phyloP scores from a whole-genome alignment of 345 rosid species.

The Brassica cretica region DNA sequence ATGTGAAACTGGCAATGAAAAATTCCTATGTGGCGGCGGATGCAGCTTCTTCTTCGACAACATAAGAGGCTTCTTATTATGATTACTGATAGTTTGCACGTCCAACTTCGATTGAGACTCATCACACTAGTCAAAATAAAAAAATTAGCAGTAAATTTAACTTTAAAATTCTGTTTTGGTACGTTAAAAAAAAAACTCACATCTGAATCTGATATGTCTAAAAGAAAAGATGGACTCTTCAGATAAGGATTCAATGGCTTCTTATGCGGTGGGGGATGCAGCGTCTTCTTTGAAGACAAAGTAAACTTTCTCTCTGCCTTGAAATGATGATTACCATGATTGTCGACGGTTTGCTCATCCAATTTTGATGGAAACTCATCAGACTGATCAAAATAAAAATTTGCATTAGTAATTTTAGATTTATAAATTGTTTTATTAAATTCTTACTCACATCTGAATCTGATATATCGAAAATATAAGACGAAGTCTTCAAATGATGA shows the following conservation, averaged over 20 bases:
- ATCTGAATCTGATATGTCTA: background rate
- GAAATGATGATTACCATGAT: background rate
- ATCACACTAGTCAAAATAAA: background rate
- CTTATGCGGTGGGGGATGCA: background rate
- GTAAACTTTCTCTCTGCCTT: background rate
- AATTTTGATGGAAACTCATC: background rate
- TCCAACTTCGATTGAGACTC: background rate
- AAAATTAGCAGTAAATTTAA: background rate
- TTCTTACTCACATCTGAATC: background rate
- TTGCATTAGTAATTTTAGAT: background rate
- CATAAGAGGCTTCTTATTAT: background rate
- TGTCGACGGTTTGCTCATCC: background rate
- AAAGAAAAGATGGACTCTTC: background rate
- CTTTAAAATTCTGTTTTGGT: background rate
- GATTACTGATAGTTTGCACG: background rate
- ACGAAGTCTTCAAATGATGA: background rate
- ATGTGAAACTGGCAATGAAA: slow-evolving; percentile 21
- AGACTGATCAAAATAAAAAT: background rate
- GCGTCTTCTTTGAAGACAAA: background rate
- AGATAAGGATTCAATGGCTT: background rate
- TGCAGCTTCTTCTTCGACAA: background rate
- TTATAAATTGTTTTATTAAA: background rate
- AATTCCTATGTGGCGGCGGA: background rate
- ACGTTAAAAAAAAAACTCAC: background rate
- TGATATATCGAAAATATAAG: background rate